These are phyloP conservation scores for Powellomyces hirtus DNA, from an alignment of 192 early-diverging fungal genomes.

Conservation along the genomic window DNA sequence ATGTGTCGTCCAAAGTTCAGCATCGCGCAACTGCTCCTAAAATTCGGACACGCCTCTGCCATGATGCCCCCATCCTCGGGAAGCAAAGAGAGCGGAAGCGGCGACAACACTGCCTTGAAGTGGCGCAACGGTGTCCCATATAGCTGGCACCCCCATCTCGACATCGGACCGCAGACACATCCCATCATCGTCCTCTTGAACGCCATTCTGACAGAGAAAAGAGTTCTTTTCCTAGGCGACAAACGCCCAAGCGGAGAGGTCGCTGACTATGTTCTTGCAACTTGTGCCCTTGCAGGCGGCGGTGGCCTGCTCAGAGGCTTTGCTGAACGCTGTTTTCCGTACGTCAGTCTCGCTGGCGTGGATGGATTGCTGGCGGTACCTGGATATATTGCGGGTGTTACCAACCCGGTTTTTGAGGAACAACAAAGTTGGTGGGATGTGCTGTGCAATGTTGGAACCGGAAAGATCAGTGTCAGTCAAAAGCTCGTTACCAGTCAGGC, in stretches of 20 bases:
- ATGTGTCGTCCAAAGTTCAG: not conserved
- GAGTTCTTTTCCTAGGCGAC: conserved; percentile 88
- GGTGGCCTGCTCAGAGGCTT: conserved; percentile 81
- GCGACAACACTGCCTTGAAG: not conserved
- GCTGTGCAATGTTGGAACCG: conserved; percentile 91
- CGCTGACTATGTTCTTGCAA: conserved; percentile 87
- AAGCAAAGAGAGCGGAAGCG: conserved; percentile 16
- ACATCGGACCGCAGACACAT: conserved; percentile 81
- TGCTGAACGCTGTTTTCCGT: conserved; percentile 86
- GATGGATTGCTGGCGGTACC: conserved; percentile 78
- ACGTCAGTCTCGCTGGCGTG: conserved; percentile 82
- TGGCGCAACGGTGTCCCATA: conserved; percentile 38
- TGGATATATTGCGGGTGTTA: conserved; percentile 89
- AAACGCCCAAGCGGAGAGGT: conserved; percentile 89
- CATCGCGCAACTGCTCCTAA: conserved; percentile 29
- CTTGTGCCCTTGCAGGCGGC: conserved; percentile 86
- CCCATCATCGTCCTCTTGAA: conserved; percentile 86
- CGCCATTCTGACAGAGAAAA: conserved; percentile 88
- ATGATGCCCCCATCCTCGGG: not conserved
- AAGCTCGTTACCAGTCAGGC: conserved; percentile 33
- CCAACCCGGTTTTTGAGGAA: conserved; percentile 94
- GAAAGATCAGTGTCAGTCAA: conserved; percentile 90
- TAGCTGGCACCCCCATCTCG: conserved; percentile 82
- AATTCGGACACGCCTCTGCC: conserved; percentile 13
- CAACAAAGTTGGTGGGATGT: conserved; percentile 94